These are phyloP conservation scores for Orbilia blumenaviensis DNA, from an alignment of 2,329 filamentous ascomycete genomes.

Conservation along the genomic window DNA sequence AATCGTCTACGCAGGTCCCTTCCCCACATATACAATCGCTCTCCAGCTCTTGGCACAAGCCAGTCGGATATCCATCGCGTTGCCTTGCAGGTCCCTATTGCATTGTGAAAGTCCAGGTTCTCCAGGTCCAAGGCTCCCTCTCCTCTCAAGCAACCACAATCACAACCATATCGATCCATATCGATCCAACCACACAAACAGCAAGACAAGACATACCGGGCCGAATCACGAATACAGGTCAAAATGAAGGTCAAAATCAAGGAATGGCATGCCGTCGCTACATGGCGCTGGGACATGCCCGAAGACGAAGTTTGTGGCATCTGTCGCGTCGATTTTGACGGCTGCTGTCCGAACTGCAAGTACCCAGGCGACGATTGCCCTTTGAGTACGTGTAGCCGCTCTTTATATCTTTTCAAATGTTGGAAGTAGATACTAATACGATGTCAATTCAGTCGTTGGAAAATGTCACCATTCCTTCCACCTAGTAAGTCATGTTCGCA, in stretches of 20 bases:
- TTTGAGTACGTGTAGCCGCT: conserved; percentile 71
- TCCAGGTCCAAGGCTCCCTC: background rate
- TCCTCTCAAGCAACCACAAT: background rate
- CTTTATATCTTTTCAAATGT: background rate
- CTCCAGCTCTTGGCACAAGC: too few species aligned
- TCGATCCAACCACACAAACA: background rate
- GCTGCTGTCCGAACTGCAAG: conserved; percentile 97
- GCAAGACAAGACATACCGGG: background rate
- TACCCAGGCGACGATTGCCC: conserved; percentile 96
- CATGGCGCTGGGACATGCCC: conserved; percentile 97
- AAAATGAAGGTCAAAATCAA: conserved; percentile 94
- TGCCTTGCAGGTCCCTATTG: background rate
- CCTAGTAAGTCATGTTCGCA: conserved; percentile 71
- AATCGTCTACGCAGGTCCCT: background rate
- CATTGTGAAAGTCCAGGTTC: background rate
- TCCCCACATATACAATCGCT: background rate
- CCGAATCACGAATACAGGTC: background rate
- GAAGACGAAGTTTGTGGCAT: conserved; percentile 98
- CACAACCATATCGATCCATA: too few species aligned
- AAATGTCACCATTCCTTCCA: conserved; percentile 98
- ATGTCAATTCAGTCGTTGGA: conserved; percentile 75
- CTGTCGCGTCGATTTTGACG: conserved; percentile 97
- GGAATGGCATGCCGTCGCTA: conserved; percentile 91
- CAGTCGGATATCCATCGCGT: conserved; percentile 5
- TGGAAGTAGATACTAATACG: conserved; percentile 25